Evolutionary conservation across 2,329 filamentous ascomycete genomes (phyloP).

Genomic region (Penicillium sp.): DNA sequence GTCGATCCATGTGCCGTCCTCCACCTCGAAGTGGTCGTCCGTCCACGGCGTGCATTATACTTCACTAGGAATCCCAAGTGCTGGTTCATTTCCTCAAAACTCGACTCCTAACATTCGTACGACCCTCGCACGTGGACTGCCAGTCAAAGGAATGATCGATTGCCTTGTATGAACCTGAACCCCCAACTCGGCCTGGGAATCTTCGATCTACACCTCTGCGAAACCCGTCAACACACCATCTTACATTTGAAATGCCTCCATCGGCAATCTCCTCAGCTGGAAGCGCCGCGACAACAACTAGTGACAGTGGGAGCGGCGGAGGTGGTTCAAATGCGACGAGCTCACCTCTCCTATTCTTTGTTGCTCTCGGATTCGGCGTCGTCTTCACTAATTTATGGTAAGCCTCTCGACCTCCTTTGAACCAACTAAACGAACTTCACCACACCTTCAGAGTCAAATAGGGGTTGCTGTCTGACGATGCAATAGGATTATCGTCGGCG

Average conservation of each 20-base stretch:
- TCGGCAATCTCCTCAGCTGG: slow-evolving; percentile 25
- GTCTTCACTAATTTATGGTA: slow-evolving; percentile 99
- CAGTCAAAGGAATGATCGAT: slow-evolving; percentile 5
- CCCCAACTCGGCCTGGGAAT: not conserved
- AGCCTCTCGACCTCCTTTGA: slow-evolving; percentile 32
- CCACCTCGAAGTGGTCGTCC: slow-evolving; percentile 1
- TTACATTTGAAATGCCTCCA: slow-evolving; percentile 25
- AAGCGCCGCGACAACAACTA: slow-evolving; percentile 27
- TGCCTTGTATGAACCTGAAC: not conserved
- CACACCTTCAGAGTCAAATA: not conserved
- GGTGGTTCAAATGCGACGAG: slow-evolving; percentile 52
- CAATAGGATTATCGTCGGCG: slow-evolving; percentile 93
- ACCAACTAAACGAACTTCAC: not conserved
- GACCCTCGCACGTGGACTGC: not conserved
- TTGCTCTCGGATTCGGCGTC: slow-evolving; percentile 92
- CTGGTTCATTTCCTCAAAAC: not conserved
- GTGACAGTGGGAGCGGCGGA: slow-evolving; percentile 28
- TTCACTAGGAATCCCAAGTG: slow-evolving; percentile 1
- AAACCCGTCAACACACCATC: not conserved
- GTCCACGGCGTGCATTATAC: slow-evolving; percentile 4
- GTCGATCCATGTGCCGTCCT: slow-evolving; percentile 6
- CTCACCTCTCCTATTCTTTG: slow-evolving; percentile 82
- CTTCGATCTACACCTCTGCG: not conserved
- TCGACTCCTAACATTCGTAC: not conserved
- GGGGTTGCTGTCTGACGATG: slow-evolving; percentile 6